Percentiles rank a stretch among this genome's conserved stretches.
These are phyloP conservation scores for Myxozyma monticola DNA, from an alignment of 805 yeast genomes.

Conservation along the genomic window DNA sequence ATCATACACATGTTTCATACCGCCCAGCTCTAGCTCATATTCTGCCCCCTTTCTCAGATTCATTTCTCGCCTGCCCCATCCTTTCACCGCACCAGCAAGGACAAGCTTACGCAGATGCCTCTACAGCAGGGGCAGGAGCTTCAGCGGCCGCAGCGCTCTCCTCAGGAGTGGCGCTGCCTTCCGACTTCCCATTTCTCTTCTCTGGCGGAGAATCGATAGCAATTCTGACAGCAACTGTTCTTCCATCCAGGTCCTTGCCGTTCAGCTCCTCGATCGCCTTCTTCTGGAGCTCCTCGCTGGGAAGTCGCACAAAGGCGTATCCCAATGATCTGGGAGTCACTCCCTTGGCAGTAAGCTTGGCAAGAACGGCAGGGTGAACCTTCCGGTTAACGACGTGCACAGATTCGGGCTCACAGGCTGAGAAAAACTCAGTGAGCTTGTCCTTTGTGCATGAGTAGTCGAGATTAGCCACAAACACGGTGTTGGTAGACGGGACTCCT, in stretches of 20 bases:
- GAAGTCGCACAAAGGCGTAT: slow-evolving; percentile 60
- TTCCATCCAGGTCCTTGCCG: slow-evolving; percentile 62
- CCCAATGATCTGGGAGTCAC: slow-evolving; percentile 57
- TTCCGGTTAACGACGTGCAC: slow-evolving; percentile 58
- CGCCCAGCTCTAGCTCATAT: too few relatives aligned
- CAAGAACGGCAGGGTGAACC: slow-evolving; percentile 47
- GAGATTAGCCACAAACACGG: slow-evolving; percentile 63
- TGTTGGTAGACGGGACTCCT: slow-evolving; percentile 57
- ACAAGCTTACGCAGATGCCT: slow-evolving; percentile 1
- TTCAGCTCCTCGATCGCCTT: slow-evolving; percentile 71
- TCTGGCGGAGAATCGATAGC: slow-evolving; percentile 60
- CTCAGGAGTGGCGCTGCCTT: background rate
- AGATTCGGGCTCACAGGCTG: slow-evolving; percentile 53
- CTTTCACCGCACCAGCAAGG: too few relatives aligned
- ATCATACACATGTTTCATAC: too few relatives aligned
- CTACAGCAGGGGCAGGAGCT: background rate
- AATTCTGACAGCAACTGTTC: slow-evolving; percentile 63
- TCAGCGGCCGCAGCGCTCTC: background rate
- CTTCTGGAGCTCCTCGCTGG: slow-evolving; percentile 60
- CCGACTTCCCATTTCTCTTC: too few relatives aligned
- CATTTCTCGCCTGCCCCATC: too few relatives aligned
- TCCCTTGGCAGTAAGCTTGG: slow-evolving; percentile 48
- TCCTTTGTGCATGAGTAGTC: slow-evolving; percentile 44
- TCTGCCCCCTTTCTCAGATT: too few relatives aligned
- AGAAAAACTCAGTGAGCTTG: slow-evolving; percentile 35